Conservation (phyloP, 495 filamentous ascomycete genomes). For the Neurospora sp. region DNA sequence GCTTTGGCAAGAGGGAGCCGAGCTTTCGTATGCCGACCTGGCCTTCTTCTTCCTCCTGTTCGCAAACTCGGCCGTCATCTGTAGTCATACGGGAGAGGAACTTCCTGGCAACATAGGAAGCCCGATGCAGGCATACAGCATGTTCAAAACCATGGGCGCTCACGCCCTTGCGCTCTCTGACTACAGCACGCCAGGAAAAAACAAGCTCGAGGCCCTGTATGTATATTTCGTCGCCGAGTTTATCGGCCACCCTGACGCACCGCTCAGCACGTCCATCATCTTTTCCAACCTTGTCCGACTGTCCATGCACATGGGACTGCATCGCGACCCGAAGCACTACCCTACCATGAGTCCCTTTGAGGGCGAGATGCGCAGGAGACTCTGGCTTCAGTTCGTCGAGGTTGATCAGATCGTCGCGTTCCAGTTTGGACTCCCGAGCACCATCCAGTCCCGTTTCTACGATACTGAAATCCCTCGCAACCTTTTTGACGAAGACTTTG, state of each 20-base stretch:
- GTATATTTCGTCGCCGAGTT: constrained; percentile 29
- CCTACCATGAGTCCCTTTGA: constrained; percentile 23
- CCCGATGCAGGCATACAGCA: constrained; percentile 1
- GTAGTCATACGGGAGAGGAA: constrained; percentile 12
- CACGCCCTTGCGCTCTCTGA: constrained; percentile 30
- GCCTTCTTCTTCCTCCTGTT: constrained; percentile 24
- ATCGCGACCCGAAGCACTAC: constrained; percentile 30
- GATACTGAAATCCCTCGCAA: constrained; percentile 31
- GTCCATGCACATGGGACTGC: constrained; percentile 32
- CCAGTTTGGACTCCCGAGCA: constrained; percentile 24
- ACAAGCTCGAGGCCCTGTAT: constrained; percentile 32
- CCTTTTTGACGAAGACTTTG: constrained; percentile 28
- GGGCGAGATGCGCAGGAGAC: constrained; percentile 27
- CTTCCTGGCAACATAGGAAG: constrained; percentile 14
- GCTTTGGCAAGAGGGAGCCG: constrained; percentile 19
- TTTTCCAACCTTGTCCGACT: constrained; percentile 26
- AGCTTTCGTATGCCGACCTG: constrained; percentile 15
- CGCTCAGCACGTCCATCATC: constrained; percentile 31
- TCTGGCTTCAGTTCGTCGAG: constrained; percentile 24
- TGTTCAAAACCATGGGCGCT: constrained; percentile 18
- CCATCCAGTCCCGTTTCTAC: constrained; percentile 11
- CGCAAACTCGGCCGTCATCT: constrained; percentile 14
- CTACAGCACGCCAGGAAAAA: constrained; percentile 31
- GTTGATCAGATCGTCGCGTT: constrained; percentile 17
- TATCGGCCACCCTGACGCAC: constrained; percentile 18